Percentiles rank a stretch among this genome's conserved stretches.
phyloP scores from a whole-genome alignment of 148 eudicot genomes.

The Cornus florida region DNA sequence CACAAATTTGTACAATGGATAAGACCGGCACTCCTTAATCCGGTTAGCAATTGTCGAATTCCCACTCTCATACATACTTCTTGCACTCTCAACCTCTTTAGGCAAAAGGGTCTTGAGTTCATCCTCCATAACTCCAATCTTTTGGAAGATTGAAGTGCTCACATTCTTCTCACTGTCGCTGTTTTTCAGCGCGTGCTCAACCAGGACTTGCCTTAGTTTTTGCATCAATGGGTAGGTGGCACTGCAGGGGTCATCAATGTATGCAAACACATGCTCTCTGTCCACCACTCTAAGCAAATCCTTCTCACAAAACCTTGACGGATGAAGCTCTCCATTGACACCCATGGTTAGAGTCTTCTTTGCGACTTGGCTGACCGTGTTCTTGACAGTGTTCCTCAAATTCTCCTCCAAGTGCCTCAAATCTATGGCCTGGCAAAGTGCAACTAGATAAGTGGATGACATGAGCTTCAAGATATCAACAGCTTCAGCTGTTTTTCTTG shows the following conservation, averaged over 20 bases:
- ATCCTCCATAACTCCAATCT: slow-evolving; percentile 65
- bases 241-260: slow-evolving; percentile 75
- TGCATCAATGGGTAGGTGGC: slow-evolving; percentile 63
- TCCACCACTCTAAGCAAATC: slow-evolving; percentile 71
- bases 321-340: slow-evolving; percentile 77
- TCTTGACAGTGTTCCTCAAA: slow-evolving; percentile 51
- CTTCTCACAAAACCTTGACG: slow-evolving; percentile 75
- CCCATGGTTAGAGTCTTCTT: slow-evolving; percentile 57
- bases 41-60: slow-evolving; percentile 44
- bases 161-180: slow-evolving; percentile 58
- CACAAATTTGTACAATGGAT: slow-evolving; percentile 69
- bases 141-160: slow-evolving; percentile 69
- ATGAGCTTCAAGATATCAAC: slow-evolving; percentile 80
- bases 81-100: slow-evolving; percentile 63
- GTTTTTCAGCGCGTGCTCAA: slow-evolving; percentile 57
- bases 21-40: slow-evolving; percentile 75
- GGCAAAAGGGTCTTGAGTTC: slow-evolving; percentile 57
- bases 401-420: slow-evolving; percentile 82
- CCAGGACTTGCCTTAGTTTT: slow-evolving; percentile 69
- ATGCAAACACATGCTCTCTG: slow-evolving; percentile 65
- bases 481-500: slow-evolving; percentile 77
- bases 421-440: slow-evolving; percentile 78
- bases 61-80: slow-evolving; percentile 51
- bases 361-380: slow-evolving; percentile 65
- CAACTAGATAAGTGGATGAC: slow-evolving; percentile 72